Evolutionary conservation across 352 stramenopile species (phyloP).

Genomic region (Phytophthora vignae): DNA sequence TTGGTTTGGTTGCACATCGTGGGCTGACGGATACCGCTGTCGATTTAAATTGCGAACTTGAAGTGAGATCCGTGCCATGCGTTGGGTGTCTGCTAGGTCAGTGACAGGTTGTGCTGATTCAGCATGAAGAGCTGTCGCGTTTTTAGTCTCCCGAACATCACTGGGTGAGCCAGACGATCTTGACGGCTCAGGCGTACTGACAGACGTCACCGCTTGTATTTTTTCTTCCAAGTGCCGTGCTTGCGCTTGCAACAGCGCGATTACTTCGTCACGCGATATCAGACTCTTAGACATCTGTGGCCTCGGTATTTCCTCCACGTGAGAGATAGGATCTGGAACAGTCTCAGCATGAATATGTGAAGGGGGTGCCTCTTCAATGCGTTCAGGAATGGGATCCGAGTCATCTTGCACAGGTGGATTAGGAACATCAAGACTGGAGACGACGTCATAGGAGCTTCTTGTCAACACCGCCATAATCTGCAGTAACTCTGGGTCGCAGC

Average conservation of each 20-base stretch:
- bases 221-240: slow-evolving; percentile 33
- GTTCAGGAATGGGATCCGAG: neutral
- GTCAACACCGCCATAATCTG: slow-evolving; percentile 23
- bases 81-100: slow-evolving; percentile 11
- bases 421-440: neutral
- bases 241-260: slow-evolving; percentile 31
- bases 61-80: slow-evolving; percentile 20
- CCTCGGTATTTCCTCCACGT: neutral
- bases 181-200: neutral
- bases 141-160: neutral
- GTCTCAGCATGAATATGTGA: neutral
- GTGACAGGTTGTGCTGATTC: neutral
- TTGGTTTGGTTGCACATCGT: neutral
- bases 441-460: slow-evolving; percentile 9
- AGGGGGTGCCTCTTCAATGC: neutral
- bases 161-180: neutral
- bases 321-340: neutral
- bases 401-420: neutral
- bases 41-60: slow-evolving; percentile 17
- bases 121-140: neutral
- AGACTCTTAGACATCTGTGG: slow-evolving; percentile 8
- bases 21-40: slow-evolving; percentile 11
- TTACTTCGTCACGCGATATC: slow-evolving; percentile 42
- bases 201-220: slow-evolving; percentile 17
- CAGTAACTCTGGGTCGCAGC: slow-evolving; percentile 28